A percentile compares a stretch with the other conserved stretches of the same genome.
phyloP scores from a whole-genome alignment of 2,329 filamentous ascomycete genomes.

The Didymella keratinophila region DNA sequence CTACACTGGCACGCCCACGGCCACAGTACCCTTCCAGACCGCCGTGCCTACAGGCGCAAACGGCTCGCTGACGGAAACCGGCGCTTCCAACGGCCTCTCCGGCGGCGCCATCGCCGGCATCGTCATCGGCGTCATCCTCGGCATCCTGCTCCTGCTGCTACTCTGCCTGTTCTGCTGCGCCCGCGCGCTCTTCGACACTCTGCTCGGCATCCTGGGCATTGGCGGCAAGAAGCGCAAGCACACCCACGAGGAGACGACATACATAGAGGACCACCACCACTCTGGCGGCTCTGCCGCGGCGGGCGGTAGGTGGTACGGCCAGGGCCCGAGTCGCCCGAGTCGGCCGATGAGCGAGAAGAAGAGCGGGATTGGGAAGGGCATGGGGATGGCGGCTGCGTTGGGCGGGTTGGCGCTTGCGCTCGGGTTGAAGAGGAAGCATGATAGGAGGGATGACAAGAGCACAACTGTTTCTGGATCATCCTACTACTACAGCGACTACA shows the following conservation, averaged over 20 bases:
- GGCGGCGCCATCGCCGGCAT: conserved; percentile 81
- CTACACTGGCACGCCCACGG: conserved; percentile 55
- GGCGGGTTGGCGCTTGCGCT: conserved; percentile 55
- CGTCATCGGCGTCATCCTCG: conserved; percentile 75
- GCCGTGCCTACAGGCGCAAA: conserved; percentile 63
- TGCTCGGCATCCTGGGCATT: conserved; percentile 68
- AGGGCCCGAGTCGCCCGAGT: conserved; percentile 45
- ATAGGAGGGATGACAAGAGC: conserved; percentile 55
- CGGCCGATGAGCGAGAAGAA: conserved; percentile 47
- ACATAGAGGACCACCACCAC: conserved; percentile 69
- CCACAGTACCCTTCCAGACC: conserved; percentile 59
- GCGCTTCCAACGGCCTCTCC: conserved; percentile 59
- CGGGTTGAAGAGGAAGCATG: conserved; percentile 55
- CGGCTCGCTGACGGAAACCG: conserved; percentile 44
- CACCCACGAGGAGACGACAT: conserved; percentile 65
- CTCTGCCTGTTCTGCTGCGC: conserved; percentile 77
- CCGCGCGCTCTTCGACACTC: conserved; percentile 62
- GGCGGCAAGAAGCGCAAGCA: conserved; percentile 59
- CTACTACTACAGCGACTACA: conserved; percentile 57
- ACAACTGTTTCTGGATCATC: conserved; percentile 50
- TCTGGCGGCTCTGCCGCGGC: conserved; percentile 66
- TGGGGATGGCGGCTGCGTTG: conserved; percentile 53
- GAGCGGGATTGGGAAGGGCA: conserved; percentile 43
- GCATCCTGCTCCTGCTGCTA: conserved; percentile 70
- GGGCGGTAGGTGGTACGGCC: conserved; percentile 60